Evolutionary conservation across 2,329 filamentous ascomycete species (phyloP).

Genomic region (Elsinoe perseae): DNA sequence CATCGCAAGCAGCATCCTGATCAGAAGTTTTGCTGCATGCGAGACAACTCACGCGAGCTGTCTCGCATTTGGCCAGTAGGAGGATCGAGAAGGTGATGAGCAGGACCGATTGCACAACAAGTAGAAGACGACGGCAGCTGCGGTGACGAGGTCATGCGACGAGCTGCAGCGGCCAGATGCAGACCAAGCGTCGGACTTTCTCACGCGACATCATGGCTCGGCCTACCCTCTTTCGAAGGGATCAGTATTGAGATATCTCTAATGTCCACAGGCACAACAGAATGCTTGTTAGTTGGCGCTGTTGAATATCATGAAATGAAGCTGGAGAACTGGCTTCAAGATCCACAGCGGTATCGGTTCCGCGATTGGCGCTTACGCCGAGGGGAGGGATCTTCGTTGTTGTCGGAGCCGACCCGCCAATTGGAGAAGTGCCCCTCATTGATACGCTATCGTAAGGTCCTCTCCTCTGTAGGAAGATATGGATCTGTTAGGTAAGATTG

Average conservation of each 20-base stretch:
- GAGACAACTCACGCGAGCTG: background rate
- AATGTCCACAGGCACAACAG: too few relatives aligned
- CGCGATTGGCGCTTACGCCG: background rate
- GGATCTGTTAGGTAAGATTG: conserved; percentile 7
- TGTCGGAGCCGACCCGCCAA: background rate
- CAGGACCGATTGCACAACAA: background rate
- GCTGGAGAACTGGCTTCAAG: background rate
- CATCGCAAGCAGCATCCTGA: background rate
- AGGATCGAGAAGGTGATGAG: background rate
- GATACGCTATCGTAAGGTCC: conserved; percentile 5
- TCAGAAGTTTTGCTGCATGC: background rate
- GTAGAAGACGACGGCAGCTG: background rate
- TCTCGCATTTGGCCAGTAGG: background rate
- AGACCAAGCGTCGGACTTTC: too few relatives aligned
- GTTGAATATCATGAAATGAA: background rate
- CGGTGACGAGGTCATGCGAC: background rate
- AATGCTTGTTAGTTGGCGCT: too few relatives aligned
- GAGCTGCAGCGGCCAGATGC: background rate
- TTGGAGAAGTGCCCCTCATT: background rate
- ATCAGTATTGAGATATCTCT: too few relatives aligned
- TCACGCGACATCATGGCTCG: background rate
- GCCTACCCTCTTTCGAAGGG: background rate
- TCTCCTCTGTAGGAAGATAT: background rate
- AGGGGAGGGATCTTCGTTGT: background rate
- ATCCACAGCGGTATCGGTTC: background rate